These are phyloP conservation scores for Picea glauca DNA, from an alignment of 75 land plant genomes.

Conservation along the genomic window DNA sequence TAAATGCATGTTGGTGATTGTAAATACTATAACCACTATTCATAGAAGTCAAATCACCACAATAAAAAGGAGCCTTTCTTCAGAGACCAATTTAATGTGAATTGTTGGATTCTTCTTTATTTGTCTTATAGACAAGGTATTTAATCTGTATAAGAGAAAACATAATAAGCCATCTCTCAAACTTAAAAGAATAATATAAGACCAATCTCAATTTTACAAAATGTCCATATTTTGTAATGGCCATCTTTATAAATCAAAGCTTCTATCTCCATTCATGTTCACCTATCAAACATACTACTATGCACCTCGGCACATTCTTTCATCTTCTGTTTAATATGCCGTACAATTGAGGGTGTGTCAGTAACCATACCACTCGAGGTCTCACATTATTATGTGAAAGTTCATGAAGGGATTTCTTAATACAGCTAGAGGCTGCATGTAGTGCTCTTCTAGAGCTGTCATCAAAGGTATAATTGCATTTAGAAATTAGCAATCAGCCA, in stretches of 20 bases:
- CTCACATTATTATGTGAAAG: conserved; percentile 10
- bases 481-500: no score
- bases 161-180: not conserved
- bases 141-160: conserved; percentile 31
- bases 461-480: no score
- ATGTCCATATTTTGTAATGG: not conserved
- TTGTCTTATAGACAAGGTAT: no score
- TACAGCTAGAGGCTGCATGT: conserved; percentile 57
- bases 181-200: not conserved
- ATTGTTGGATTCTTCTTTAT: no score
- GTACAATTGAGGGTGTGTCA: conserved; percentile 68
- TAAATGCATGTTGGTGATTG: no score
- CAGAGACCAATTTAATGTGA: no score
- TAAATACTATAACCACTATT: no score
- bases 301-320: conserved; percentile 47
- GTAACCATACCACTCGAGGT: conserved; percentile 67
- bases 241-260: not conserved
- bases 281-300: not conserved
- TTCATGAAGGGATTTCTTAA: conserved; percentile 31
- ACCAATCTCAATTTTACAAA: not conserved
- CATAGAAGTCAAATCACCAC: no score
- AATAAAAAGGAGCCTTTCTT: no score
- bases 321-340: conserved; percentile 38
- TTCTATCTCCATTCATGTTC: conserved; percentile 11
- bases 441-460: conserved; percentile 63